Percentiles rank a stretch among this genome's conserved stretches.
Conservation (phyloP, 352 stramenopile genomes). For the Globisporangium mamillatum region DNA sequence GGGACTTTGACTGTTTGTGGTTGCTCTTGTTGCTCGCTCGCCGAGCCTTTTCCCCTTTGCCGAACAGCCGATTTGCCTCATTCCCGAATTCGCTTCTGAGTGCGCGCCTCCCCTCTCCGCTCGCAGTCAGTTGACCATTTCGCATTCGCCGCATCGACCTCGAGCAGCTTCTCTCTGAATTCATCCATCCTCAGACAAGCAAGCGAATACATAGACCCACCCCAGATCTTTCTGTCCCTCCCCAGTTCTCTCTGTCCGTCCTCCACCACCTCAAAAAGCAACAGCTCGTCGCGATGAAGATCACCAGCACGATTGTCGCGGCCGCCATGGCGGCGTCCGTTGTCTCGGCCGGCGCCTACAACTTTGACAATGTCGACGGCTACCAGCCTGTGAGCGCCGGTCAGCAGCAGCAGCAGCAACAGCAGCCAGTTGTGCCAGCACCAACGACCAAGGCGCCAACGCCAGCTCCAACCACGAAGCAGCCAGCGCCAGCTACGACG, state of each 20-base stretch:
- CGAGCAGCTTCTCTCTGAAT: conserved; percentile 5
- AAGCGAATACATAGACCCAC: conserved; percentile 11
- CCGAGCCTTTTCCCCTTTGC: conserved; percentile 5
- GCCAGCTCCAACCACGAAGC: not conserved
- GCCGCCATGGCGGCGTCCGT: conserved; percentile 15
- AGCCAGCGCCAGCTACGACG: not conserved
- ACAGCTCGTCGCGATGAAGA: conserved; percentile 8
- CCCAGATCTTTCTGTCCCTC: conserved; percentile 2
- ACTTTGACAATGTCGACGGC: conserved; percentile 4
- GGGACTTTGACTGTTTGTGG: not conserved
- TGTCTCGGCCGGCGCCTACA: conserved; percentile 12
- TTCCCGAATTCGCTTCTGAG: conserved; percentile 15
- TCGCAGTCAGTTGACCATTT: conserved; percentile 12
- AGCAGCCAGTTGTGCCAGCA: conserved; percentile 2
- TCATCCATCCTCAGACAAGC: conserved; percentile 7
- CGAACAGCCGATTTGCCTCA: conserved; percentile 1
- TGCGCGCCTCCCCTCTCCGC: not conserved
- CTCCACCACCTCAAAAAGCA: not conserved
- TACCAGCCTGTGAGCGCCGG: conserved; percentile 7
- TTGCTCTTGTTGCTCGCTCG: not conserved
- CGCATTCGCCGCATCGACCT: conserved; percentile 14
- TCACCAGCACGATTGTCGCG: conserved; percentile 11
- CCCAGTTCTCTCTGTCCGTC: conserved; percentile 3
- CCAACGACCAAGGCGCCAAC: conserved; percentile 3
- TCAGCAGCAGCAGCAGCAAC: conserved; percentile 10